A percentile compares a stretch with the other conserved stretches of the same genome.
These are phyloP conservation scores for Mycogone perniciosa DNA, from an alignment of 2,329 filamentous ascomycete species.

Conservation along the genomic window DNA sequence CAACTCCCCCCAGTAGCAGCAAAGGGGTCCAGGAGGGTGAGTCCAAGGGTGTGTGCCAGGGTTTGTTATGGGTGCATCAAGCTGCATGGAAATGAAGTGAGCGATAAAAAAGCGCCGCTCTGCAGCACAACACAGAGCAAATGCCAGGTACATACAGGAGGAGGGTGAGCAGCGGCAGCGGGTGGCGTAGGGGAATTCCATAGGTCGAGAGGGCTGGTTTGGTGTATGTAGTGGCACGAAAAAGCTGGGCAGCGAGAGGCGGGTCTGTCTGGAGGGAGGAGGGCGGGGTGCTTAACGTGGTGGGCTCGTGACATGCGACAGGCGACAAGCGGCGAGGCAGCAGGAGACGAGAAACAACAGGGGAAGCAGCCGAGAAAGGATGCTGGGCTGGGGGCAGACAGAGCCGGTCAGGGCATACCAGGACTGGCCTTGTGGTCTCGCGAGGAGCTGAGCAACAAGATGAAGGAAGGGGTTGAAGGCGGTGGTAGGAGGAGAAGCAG, in stretches of 20 bases:
- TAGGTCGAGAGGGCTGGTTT: slow-evolving; percentile 10
- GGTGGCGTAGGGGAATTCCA: slow-evolving; percentile 12
- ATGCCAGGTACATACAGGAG: slow-evolving; percentile 23
- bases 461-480: background rate
- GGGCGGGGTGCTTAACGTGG: slow-evolving; percentile 15
- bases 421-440: background rate
- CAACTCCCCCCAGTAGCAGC: slow-evolving; percentile 6
- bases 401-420: background rate
- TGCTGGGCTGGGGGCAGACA: background rate
- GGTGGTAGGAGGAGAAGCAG: background rate
- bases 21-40: background rate
- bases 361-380: background rate
- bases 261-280: slow-evolving; percentile 12
- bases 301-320: slow-evolving; percentile 15
- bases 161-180: slow-evolving; percentile 11
- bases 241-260: slow-evolving; percentile 11
- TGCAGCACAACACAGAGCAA: slow-evolving; percentile 12
- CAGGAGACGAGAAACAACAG: slow-evolving; percentile 1
- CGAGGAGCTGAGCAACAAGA: background rate
- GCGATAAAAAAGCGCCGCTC: slow-evolving; percentile 1
- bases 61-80: background rate
- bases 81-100: background rate
- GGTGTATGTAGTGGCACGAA: slow-evolving; percentile 12
- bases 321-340: slow-evolving; percentile 12
- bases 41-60: background rate